Evolutionary conservation across 2,329 filamentous ascomycete species (phyloP), one percentile per base, ranked within the genome.

Genomic region (Rhytidhysteron rufulum): DNA sequence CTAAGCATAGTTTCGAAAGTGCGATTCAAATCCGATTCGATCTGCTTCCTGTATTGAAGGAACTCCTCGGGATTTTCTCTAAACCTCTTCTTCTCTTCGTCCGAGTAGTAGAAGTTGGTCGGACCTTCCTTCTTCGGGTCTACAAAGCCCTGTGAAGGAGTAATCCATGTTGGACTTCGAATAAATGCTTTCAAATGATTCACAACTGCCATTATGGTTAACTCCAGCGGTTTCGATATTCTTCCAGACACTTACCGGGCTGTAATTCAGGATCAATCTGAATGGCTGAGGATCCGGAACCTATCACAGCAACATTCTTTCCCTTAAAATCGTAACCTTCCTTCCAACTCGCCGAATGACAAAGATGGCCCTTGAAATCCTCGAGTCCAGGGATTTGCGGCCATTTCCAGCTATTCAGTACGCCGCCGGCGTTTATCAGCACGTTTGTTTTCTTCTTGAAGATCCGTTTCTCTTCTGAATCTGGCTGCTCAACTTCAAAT

Each of bases 121-220:
- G 24, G 24, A 4, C 69, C 66, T 30, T 66, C 59, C 39, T 58
- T 60, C 6, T 63, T 64, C 5, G 70, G 65, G 54, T 65, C 68
- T 7, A 58, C 58, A 25, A 67, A 66, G 0, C 57, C 67, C 37
- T 69, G 69, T 15, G 64, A 66, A 2, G 66, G 60, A 1, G 66
- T 68, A 15, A 71, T 63, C 67, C 67, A 71, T 16, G 63, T 62
- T 0, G 67, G 63, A 8, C 54, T 63, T 6, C 68, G 55, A 17
- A 17, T 13, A 15, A 13, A 32, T 9, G 30, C 7, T 7, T n/a
- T 8, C 30, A 32, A 32, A 13, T 22, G 27, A 2, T 18, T 4
- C 3, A 34, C 38, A 15, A 27, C 31, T 40, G 19, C 9, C 30
- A 8, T 7, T 32, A 32, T 32, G 7, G 30, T 7, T 3, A 17